Percentiles rank a stretch among this genome's conserved stretches.
Evolutionary conservation across 148 eudicot genomes (phyloP).

Genomic region (Vaccinium darrowii): DNA sequence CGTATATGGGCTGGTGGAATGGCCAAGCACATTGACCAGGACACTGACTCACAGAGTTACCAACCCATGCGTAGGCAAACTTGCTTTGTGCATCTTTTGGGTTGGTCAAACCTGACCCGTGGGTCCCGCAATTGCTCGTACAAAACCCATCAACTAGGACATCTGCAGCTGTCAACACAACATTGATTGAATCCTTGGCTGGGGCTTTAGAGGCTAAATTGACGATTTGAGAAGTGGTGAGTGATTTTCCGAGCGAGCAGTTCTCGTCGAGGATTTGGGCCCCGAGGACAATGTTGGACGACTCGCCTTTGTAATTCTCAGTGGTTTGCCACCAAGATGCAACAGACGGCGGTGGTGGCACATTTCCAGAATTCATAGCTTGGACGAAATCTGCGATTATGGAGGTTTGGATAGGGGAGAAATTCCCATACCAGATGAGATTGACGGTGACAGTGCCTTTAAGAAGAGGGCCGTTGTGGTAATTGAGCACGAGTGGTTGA

Average conservation of each 20-base stretch:
- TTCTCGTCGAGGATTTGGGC: constrained; percentile 37
- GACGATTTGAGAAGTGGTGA: constrained; percentile 25
- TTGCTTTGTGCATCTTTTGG: constrained; percentile 5
- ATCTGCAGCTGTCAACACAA: constrained; percentile 44
- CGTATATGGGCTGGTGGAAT: constrained; percentile 45
- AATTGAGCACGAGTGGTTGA: constrained; percentile 29
- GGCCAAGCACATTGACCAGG: constrained; percentile 58
- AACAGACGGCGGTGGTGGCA: constrained; percentile 29
- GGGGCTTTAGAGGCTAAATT: constrained; percentile 24
- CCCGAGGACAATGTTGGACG: constrained; percentile 25
- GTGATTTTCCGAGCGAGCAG: constrained; percentile 33
- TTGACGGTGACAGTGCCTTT: constrained; percentile 40
- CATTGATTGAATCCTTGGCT: constrained; percentile 22
- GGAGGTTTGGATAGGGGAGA: constrained; percentile 18
- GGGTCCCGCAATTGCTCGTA: constrained; percentile 38
- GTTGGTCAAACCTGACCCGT: constrained; percentile 26
- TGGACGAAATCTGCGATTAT: constrained; percentile 9
- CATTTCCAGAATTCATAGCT: constrained; percentile 23
- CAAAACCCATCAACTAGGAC: constrained; percentile 42
- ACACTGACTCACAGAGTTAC: constrained; percentile 43
- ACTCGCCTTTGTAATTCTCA: constrained; percentile 29
- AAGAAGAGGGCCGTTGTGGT: constrained; percentile 44
- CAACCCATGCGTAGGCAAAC: constrained; percentile 46
- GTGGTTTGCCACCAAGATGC: constrained; percentile 49
- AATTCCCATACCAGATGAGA: constrained; percentile 55